Percentiles rank a stretch among this genome's conserved stretches.
Evolutionary conservation across 2,329 filamentous ascomycete species (phyloP).

Genomic region (Beauveria scarabaeidicola): DNA sequence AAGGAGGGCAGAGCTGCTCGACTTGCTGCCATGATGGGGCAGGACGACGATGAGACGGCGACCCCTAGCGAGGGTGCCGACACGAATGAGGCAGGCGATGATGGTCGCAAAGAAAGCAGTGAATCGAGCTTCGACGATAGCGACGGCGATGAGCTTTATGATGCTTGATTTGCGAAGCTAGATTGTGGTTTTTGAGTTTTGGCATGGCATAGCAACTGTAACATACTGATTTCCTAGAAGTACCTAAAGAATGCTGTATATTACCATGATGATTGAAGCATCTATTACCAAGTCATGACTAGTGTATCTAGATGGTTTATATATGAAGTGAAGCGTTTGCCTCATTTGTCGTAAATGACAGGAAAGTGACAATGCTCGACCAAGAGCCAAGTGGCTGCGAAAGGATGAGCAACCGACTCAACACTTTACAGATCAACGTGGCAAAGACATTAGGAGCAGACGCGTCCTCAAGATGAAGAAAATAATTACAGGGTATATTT

Average conservation of each 20-base stretch:
- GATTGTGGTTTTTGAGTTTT: background rate
- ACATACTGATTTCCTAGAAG: background rate
- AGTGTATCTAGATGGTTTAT: background rate
- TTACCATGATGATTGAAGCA: background rate
- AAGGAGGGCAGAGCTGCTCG: conserved; percentile 48
- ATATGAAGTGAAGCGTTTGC: too few relatives aligned
- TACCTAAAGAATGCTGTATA: background rate
- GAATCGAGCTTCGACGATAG: conserved; percentile 1
- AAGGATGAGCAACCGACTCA: too few relatives aligned
- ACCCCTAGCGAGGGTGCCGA: conserved; percentile 6
- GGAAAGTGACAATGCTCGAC: too few relatives aligned
- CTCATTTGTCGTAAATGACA: too few relatives aligned
- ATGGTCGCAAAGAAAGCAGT: conserved; percentile 1
- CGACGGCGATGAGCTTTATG: background rate
- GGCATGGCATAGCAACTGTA: conserved; percentile 2
- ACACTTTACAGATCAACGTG: too few relatives aligned
- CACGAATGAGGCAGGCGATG: conserved; percentile 1
- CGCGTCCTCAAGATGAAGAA: background rate
- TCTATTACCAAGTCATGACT: background rate
- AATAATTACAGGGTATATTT: conserved; percentile 3
- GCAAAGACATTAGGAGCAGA: background rate
- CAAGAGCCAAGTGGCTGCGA: too few relatives aligned
- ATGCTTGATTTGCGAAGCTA: background rate
- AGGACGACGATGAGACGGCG: conserved; percentile 20
- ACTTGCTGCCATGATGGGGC: conserved; percentile 43